A percentile compares a stretch with the other conserved stretches of the same genome.
Conservation (phyloP, 2,329 filamentous ascomycete species). For the Daldinia eschscholtzii region DNA sequence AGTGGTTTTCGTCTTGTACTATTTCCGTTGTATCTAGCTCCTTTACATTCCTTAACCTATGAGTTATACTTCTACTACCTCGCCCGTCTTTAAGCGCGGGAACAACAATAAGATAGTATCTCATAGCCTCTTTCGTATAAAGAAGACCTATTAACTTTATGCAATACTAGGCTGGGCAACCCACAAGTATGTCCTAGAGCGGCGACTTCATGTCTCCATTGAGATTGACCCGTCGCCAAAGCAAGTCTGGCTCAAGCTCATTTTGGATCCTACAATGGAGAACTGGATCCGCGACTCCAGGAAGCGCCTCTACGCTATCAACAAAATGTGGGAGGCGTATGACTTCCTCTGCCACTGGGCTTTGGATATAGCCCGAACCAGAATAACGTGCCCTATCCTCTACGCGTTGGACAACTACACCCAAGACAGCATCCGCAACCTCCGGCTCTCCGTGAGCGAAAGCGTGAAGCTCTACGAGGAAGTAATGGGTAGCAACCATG, state of each 20-base stretch:
- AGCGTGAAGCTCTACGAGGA: neutral
- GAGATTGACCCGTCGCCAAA: conserved; percentile 5
- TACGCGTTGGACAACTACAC: neutral
- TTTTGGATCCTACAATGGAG: neutral
- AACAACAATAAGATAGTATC: neutral
- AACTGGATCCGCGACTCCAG: conserved; percentile 1
- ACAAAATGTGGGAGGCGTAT: conserved; percentile 11
- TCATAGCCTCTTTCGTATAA: neutral
- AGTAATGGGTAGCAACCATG: neutral
- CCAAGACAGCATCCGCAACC: neutral
- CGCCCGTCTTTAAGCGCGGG: neutral
- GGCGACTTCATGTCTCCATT: conserved; percentile 1
- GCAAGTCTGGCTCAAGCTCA: conserved; percentile 8
- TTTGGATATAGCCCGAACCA: neutral
- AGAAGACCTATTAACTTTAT: neutral
- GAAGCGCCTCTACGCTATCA: conserved; percentile 4
- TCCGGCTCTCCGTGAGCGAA: neutral
- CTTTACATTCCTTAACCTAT: neutral
- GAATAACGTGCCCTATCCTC: neutral
- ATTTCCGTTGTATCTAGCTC: neutral
- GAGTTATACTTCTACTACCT: neutral
- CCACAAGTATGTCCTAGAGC: neutral
- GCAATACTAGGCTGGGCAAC: neutral
- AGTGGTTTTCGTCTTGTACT: neutral
- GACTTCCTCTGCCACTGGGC: conserved; percentile 21